Evolutionary conservation across 2,329 filamentous ascomycete genomes (phyloP).

Genomic region (Chaetomium olivaceum): DNA sequence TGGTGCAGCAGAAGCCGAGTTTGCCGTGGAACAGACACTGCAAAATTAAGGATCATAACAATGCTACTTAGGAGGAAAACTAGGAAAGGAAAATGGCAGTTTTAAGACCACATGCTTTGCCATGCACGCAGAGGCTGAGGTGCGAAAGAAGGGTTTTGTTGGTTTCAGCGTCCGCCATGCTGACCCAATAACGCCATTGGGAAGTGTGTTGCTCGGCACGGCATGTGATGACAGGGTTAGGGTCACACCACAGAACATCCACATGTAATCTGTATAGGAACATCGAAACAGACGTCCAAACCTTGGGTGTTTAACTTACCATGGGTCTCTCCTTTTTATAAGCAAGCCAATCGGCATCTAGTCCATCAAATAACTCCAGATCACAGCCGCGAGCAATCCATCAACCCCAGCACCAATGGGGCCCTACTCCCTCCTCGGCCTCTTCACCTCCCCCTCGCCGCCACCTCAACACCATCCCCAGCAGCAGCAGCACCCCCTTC

Average conservation of each 20-base stretch:
- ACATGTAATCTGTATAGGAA: no score
- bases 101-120: not conserved
- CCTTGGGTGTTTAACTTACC: no score
- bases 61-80: not conserved
- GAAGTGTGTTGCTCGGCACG: not conserved
- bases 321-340: not conserved
- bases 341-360: not conserved
- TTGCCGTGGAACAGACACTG: not conserved
- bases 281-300: no score
- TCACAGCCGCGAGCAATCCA: not conserved
- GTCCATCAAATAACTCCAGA: not conserved
- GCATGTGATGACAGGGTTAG: constrained; percentile 3
- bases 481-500: not conserved
- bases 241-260: no score
- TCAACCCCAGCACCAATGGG: not conserved
- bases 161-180: not conserved
- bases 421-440: constrained; percentile 25
- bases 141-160: not conserved
- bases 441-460: constrained; percentile 25
- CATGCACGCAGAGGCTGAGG: not conserved
- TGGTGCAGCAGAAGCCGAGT: not conserved
- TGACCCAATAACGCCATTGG: not conserved
- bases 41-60: not conserved
- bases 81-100: not conserved
- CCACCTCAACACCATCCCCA: constrained; percentile 8